Conservation (phyloP, 2,329 filamentous ascomycete genomes). For the Fusarium anguioides region DNA sequence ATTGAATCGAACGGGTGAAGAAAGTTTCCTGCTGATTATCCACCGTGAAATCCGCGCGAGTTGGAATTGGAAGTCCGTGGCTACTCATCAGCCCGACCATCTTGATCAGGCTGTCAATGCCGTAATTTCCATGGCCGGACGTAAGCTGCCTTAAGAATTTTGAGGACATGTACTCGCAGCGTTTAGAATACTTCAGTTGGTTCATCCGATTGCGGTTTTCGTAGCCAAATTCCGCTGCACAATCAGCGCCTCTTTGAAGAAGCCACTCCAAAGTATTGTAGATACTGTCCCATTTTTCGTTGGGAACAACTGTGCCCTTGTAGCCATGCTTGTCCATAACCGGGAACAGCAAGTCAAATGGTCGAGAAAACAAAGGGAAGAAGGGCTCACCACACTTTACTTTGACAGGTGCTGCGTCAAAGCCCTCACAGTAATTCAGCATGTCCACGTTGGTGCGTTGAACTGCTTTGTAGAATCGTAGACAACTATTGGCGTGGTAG, state of each 20-base stretch:
- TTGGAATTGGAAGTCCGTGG: neutral
- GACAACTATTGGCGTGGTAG: neutral
- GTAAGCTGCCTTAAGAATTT: neutral
- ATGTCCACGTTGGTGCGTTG: neutral
- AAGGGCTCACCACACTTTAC: no score
- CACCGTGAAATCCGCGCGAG: neutral
- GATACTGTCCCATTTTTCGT: neutral
- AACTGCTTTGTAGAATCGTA: neutral
- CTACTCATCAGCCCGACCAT: slow-evolving; percentile 3
- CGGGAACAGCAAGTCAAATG: neutral
- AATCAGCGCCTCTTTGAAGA: slow-evolving; percentile 5
- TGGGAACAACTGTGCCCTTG: no score
- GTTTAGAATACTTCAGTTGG: no score
- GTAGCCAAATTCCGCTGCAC: neutral
- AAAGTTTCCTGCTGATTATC: no score
- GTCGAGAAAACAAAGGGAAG: no score
- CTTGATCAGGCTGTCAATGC: neutral
- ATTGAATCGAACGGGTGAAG: no score
- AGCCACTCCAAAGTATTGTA: slow-evolving; percentile 9
- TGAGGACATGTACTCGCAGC: neutral
- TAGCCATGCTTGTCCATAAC: no score
- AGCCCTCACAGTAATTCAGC: slow-evolving; percentile 3
- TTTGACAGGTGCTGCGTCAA: neutral
- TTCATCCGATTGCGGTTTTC: no score
- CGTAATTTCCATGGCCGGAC: neutral